Conservation (phyloP, 1,139 yeast genomes). For the Candida sp. region DNA sequence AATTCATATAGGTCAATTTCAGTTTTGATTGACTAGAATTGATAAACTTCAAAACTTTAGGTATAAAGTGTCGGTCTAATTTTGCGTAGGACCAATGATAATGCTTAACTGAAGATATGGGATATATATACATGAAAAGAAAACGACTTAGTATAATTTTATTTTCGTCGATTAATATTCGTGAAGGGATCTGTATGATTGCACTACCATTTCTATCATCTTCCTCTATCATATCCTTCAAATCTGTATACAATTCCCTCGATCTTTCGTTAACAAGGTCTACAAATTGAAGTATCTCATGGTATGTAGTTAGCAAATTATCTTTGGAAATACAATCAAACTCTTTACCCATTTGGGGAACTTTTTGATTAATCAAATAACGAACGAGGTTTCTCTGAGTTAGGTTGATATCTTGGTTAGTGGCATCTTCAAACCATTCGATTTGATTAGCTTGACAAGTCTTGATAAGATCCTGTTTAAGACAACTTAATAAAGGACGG, state of each 20-base stretch:
- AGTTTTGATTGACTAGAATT: background rate
- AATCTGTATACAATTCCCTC: constrained; percentile 4
- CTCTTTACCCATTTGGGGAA: constrained; percentile 9
- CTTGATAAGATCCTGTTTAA: constrained; percentile 42
- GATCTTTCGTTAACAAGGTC: constrained; percentile 13
- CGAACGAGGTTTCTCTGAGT: constrained; percentile 56
- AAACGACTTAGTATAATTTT: constrained; percentile 25
- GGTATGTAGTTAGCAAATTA: constrained; percentile 13
- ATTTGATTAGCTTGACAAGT: constrained; percentile 42
- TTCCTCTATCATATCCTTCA: constrained; percentile 5
- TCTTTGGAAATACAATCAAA: constrained; percentile 11
- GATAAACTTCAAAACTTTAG: constrained; percentile 14
- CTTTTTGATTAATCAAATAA: constrained; percentile 20
- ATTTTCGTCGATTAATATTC: constrained; percentile 5
- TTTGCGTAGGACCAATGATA: constrained; percentile 48
- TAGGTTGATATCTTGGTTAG: constrained; percentile 52
- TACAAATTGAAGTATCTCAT: constrained; percentile 12
- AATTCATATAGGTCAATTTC: constrained; percentile 17
- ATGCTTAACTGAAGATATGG: constrained; percentile 36
- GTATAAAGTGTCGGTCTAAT: constrained; percentile 31
- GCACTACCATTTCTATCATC: constrained; percentile 8
- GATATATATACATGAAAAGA: constrained; percentile 28
- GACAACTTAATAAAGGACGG: constrained; percentile 52
- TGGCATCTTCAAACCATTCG: constrained; percentile 66
- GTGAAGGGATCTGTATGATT: constrained; percentile 7